phyloP scores from a whole-genome alignment of 371 early-diverging fungal genomes.

The Mortierella sp. region DNA sequence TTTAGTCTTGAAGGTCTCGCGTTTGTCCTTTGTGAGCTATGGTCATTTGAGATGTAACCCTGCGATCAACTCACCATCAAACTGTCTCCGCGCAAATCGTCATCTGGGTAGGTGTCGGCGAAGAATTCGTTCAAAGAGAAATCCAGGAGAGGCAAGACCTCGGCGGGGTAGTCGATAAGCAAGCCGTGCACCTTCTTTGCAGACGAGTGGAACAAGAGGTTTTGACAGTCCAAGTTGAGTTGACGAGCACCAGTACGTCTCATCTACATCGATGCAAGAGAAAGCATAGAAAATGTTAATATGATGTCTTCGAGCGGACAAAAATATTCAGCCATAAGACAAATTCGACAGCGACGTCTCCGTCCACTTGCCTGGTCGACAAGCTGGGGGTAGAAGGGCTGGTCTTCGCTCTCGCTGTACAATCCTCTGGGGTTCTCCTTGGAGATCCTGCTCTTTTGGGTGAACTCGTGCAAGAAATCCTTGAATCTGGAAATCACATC shows the following conservation, averaged over 20 bases:
- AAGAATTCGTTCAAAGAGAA: slow-evolving; percentile 87
- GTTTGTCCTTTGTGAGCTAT: neutral
- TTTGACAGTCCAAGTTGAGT: slow-evolving; percentile 93
- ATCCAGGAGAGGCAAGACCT: slow-evolving; percentile 98
- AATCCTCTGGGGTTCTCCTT: slow-evolving; percentile 61
- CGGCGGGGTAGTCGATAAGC: slow-evolving; percentile 96
- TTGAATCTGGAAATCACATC: slow-evolving; percentile 92
- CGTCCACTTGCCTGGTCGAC: slow-evolving; percentile 62
- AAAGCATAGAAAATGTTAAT: neutral
- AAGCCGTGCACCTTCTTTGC: slow-evolving; percentile 85
- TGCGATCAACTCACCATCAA: slow-evolving; percentile 36
- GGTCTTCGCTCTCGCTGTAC: slow-evolving; percentile 62
- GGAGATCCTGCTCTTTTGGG: slow-evolving; percentile 66
- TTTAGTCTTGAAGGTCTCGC: neutral
- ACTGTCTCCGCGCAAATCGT: slow-evolving; percentile 63
- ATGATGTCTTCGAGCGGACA: neutral
- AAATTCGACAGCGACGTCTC: neutral
- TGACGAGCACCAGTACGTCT: slow-evolving; percentile 67
- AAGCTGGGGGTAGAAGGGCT: slow-evolving; percentile 80
- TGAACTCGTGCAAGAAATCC: slow-evolving; percentile 90
- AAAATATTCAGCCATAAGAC: neutral
- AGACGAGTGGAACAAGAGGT: slow-evolving; percentile 79
- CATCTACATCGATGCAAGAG: slow-evolving; percentile 59
- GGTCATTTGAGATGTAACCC: too few relatives aligned
- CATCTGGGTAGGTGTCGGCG: slow-evolving; percentile 78